Evolutionary conservation across 2,329 filamentous ascomycete genomes (phyloP).

Genomic region (Sclerotinia borealis): DNA sequence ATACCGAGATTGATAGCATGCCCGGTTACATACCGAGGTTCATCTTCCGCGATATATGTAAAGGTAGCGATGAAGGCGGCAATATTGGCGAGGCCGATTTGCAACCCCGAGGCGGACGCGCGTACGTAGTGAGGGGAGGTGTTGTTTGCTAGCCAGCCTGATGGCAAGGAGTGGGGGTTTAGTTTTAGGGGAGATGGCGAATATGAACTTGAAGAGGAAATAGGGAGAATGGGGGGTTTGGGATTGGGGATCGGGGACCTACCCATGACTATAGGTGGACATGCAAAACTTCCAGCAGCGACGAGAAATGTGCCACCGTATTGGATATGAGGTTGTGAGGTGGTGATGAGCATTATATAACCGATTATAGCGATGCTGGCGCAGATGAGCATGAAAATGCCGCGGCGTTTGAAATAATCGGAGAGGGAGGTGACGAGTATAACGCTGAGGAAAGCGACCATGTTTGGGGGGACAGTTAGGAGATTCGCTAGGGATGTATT

Average conservation of each 20-base stretch:
- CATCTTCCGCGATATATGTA: constrained; percentile 64
- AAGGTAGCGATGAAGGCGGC: constrained; percentile 54
- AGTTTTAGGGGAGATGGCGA: not conserved
- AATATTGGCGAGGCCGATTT: constrained; percentile 63
- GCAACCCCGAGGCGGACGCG: constrained; percentile 1
- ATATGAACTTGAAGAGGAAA: not conserved
- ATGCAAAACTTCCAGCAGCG: constrained; percentile 81
- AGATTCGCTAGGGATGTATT: constrained; percentile 41
- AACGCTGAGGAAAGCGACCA: constrained; percentile 60
- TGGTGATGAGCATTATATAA: constrained; percentile 70
- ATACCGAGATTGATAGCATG: constrained; percentile 72
- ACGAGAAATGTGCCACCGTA: constrained; percentile 80
- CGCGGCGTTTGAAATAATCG: constrained; percentile 65
- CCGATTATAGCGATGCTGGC: constrained; percentile 64
- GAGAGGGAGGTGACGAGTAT: constrained; percentile 65
- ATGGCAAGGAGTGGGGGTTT: not conserved
- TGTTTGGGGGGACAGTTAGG: constrained; percentile 48
- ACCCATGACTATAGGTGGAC: constrained; percentile 27
- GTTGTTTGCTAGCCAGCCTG: constrained; percentile 11
- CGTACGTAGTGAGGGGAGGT: constrained; percentile 8
- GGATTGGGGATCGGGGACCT: not conserved
- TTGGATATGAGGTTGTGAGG: constrained; percentile 56
- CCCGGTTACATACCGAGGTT: constrained; percentile 54
- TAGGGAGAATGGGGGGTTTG: not conserved
- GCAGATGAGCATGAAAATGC: constrained; percentile 63